phyloP scores from a whole-genome alignment of 257 asterid genomes.

The Primulina tabacum region DNA sequence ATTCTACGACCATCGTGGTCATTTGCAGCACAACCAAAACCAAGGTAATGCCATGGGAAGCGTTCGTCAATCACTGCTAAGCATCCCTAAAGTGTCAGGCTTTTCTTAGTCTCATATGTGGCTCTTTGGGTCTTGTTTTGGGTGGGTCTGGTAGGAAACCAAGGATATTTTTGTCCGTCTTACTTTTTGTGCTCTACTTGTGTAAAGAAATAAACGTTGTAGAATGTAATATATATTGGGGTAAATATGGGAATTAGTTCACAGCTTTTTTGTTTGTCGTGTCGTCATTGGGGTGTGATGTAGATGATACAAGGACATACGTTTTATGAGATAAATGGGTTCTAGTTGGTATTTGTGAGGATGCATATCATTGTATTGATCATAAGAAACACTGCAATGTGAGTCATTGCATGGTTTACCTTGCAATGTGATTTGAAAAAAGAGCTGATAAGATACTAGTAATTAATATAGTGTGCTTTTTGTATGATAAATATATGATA shows the following conservation, averaged over 20 bases:
- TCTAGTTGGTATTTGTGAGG: conserved; percentile 30
- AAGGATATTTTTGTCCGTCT: conserved; percentile 19
- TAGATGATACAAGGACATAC: conserved; percentile 39
- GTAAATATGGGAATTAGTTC: conserved; percentile 31
- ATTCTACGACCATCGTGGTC: conserved; percentile 59
- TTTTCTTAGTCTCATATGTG: background rate
- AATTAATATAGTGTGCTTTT: no score
- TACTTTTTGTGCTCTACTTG: conserved; percentile 22
- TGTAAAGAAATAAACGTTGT: conserved; percentile 40
- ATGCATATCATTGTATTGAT: background rate
- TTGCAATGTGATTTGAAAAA: no score
- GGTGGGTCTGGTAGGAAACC: conserved; percentile 14
- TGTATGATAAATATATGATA: no score
- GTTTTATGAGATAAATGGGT: conserved; percentile 30
- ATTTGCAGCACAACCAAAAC: conserved; percentile 49
- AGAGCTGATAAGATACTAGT: no score
- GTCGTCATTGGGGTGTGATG: conserved; percentile 42
- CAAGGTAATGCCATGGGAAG: conserved; percentile 34
- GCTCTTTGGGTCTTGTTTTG: conserved; percentile 22
- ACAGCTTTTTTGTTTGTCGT: background rate
- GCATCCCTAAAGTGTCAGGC: background rate
- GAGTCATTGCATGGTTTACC: no score
- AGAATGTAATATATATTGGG: conserved; percentile 34
- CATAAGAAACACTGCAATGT: no score
- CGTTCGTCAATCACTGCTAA: background rate